phyloP scores from a whole-genome alignment of 306 rosid species.

The Lathyrus aphaca region DNA sequence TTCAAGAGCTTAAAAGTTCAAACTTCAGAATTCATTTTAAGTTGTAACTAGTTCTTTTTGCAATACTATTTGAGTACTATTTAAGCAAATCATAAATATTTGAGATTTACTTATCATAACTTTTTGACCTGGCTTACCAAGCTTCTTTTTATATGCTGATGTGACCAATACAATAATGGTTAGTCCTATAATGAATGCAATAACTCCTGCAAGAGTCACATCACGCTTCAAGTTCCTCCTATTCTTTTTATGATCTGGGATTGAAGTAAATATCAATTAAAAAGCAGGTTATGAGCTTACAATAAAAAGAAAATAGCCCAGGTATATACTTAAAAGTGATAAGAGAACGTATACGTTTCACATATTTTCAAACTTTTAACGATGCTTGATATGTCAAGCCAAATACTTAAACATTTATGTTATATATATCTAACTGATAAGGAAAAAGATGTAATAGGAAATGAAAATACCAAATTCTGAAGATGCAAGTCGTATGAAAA shows the following conservation, averaged over 20 bases:
- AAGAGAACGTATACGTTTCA: background rate
- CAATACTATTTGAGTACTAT: background rate
- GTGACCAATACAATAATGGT: background rate
- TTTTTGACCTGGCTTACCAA: background rate
- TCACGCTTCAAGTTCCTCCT: constrained; percentile 14
- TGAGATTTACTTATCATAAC: background rate
- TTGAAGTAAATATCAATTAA: background rate
- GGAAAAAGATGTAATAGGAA: background rate
- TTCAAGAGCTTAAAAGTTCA: background rate
- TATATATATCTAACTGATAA: background rate
- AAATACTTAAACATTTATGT: background rate
- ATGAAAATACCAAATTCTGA: background rate
- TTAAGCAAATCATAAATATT: background rate
- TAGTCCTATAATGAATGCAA: constrained; percentile 9
- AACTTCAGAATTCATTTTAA: background rate
- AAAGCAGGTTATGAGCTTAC: background rate
- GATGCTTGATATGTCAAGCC: too few relatives aligned
- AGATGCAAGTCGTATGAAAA: background rate
- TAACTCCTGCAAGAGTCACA: constrained; percentile 1
- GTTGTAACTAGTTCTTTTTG: background rate
- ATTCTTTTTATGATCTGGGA: constrained; percentile 12
- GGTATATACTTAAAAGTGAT: background rate
- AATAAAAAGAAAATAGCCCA: background rate
- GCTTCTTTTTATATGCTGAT: constrained; percentile 5
- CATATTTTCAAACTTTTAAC: too few relatives aligned